phyloP scores from a whole-genome alignment of 176 grass and related monocot species.

The Eragrostis nindensis region DNA sequence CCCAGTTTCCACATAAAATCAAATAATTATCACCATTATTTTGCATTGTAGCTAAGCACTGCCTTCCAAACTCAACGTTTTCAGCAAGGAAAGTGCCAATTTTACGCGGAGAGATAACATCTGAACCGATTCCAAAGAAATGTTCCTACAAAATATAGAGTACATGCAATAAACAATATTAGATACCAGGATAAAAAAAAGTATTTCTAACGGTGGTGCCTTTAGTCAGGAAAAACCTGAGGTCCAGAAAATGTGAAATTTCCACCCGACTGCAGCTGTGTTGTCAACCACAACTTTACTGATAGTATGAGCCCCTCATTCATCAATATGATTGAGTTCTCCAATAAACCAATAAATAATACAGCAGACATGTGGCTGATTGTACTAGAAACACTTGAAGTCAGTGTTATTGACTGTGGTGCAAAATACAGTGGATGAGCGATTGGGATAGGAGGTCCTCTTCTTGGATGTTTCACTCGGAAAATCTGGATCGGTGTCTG shows the following conservation, averaged over 20 bases:
- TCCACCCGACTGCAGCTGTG: constrained; percentile 83
- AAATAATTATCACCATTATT: constrained; percentile 91
- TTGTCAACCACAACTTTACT: constrained; percentile 87
- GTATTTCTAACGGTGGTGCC: not conserved
- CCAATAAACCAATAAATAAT: constrained; percentile 78
- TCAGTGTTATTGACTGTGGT: constrained; percentile 84
- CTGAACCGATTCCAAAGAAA: constrained; percentile 96
- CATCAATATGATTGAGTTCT: constrained; percentile 72
- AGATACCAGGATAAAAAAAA: not conserved
- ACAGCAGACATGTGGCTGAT: constrained; percentile 58
- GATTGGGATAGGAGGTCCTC: constrained; percentile 97
- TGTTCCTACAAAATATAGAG: constrained; percentile 66
- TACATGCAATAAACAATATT: constrained; percentile 7
- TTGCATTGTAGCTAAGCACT: constrained; percentile 74
- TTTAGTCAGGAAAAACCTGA: constrained; percentile 55
- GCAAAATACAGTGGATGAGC: constrained; percentile 94
- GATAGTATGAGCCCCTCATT: constrained; percentile 74
- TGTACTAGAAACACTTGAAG: constrained; percentile 62
- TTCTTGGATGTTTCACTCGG: constrained; percentile 89
- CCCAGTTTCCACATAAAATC: constrained; percentile 95
- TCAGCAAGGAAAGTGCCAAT: constrained; percentile 83
- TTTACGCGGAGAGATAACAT: constrained; percentile 82
- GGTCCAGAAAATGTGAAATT: constrained; percentile 98
- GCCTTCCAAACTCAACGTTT: constrained; percentile 92
- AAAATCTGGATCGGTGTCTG: constrained; percentile 98